phyloP scores from a whole-genome alignment of 106 monocot genomes.

The Dioscorea dumetorum region DNA sequence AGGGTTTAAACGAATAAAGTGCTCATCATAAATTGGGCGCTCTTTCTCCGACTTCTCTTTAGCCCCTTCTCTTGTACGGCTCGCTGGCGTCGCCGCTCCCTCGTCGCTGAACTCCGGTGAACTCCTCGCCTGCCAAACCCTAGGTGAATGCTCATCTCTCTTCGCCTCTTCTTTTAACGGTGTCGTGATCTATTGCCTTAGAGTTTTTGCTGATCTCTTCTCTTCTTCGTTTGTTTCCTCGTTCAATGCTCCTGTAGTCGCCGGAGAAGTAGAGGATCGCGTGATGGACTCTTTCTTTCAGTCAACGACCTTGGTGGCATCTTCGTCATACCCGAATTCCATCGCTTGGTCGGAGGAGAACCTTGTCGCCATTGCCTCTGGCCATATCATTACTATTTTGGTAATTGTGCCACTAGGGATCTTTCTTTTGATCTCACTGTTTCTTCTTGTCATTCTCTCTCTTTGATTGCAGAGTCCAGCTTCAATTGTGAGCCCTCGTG shows the following conservation, averaged over 20 bases:
- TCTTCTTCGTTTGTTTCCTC: not conserved
- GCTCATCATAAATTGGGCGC: conserved; percentile 62
- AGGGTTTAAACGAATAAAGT: conserved; percentile 61
- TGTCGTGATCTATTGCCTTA: not conserved
- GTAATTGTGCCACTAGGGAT: conserved; percentile 19
- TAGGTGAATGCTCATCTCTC: not conserved
- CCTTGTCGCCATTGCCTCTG: conserved; percentile 74
- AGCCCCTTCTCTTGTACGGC: conserved; percentile 3
- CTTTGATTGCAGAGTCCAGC: conserved; percentile 61
- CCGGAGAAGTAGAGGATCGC: too few species aligned
- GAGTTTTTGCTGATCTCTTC: not conserved
- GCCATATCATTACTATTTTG: conserved; percentile 74
- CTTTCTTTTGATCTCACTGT: not conserved
- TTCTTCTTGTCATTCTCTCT: not conserved
- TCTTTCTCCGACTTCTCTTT: conserved; percentile 65
- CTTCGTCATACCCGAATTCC: conserved; percentile 72
- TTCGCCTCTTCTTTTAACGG: not conserved
- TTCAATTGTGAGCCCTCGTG: conserved; percentile 49
- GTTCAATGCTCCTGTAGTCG: not conserved
- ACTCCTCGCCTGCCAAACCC: not conserved
- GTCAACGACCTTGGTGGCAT: conserved; percentile 48
- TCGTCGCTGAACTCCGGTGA: too few species aligned
- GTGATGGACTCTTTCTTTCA: conserved; percentile 38
- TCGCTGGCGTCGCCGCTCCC: too few species aligned
- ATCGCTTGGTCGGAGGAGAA: conserved; percentile 88